Conservation (phyloP, 306 rosid species). For the Cucurbita maxima region DNA sequence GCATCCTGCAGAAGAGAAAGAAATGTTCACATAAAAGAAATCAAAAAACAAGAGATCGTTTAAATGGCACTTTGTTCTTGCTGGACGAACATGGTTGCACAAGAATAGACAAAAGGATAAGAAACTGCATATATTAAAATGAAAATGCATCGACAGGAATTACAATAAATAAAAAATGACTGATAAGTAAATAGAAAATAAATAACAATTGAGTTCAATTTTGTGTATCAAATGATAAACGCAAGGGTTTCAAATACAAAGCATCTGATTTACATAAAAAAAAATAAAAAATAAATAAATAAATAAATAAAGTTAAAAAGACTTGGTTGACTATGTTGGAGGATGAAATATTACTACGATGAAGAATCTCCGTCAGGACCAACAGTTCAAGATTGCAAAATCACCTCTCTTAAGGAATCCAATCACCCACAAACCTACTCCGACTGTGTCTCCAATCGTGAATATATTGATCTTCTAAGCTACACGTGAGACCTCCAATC, state of each 20-base stretch:
- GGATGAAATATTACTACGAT: no score
- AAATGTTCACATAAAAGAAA: background rate
- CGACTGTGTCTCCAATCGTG: background rate
- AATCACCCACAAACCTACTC: background rate
- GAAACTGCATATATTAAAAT: background rate
- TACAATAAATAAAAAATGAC: background rate
- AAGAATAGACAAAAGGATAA: background rate
- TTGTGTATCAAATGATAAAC: no score
- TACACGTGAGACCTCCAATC: background rate
- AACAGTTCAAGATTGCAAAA: no score
- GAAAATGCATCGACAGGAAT: background rate
- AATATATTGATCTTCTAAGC: background rate
- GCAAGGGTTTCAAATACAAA: no score
- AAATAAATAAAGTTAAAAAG: no score
- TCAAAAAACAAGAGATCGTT: background rate
- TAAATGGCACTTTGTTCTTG: background rate
- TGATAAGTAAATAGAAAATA: background rate
- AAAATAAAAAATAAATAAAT: no score
- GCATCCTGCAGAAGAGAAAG: constrained; percentile 37
- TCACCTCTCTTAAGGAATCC: background rate
- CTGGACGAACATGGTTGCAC: background rate
- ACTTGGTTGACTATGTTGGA: no score
- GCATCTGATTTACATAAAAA: no score
- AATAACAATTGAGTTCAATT: background rate
- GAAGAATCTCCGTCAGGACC: no score